Conservation (phyloP, 306 rosid species). For the Citrullus amarus region DNA sequence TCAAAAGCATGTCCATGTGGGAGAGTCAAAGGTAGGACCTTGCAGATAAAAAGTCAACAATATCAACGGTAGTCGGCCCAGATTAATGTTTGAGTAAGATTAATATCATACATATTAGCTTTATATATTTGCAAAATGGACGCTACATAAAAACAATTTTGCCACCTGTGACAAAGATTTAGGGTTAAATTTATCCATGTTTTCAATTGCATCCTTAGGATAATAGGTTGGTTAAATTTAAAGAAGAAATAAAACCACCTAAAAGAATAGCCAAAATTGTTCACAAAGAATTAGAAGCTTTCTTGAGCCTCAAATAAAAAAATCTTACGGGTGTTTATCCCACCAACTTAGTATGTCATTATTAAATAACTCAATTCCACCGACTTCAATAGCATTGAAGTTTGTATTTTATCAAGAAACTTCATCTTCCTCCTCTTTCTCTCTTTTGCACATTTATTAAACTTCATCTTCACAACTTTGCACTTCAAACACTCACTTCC, state of each 20-base stretch:
- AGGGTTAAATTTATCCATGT: neutral
- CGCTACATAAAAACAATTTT: neutral
- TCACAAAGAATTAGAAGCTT: neutral
- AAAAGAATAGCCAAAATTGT: neutral
- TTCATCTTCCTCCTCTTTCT: too few species aligned
- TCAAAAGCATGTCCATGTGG: neutral
- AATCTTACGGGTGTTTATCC: too few species aligned
- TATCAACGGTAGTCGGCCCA: constrained; percentile 1
- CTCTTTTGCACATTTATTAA: too few species aligned
- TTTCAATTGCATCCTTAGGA: neutral
- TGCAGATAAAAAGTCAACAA: neutral
- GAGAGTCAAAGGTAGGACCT: neutral
- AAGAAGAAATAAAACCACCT: neutral
- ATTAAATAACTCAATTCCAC: too few species aligned
- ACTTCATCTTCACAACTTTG: too few species aligned
- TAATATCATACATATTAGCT: neutral
- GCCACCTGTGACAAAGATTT: constrained; percentile 2
- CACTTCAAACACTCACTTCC: too few species aligned
- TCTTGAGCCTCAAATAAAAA: too few species aligned
- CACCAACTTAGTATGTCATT: too few species aligned
- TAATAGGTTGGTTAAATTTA: too few species aligned
- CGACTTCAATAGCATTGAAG: too few species aligned
- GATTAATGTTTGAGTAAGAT: neutral
- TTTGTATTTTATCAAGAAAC: too few species aligned
- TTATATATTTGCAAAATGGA: neutral